Evolutionary conservation across 306 rosid species (phyloP).

Genomic region (Senna siamea): DNA sequence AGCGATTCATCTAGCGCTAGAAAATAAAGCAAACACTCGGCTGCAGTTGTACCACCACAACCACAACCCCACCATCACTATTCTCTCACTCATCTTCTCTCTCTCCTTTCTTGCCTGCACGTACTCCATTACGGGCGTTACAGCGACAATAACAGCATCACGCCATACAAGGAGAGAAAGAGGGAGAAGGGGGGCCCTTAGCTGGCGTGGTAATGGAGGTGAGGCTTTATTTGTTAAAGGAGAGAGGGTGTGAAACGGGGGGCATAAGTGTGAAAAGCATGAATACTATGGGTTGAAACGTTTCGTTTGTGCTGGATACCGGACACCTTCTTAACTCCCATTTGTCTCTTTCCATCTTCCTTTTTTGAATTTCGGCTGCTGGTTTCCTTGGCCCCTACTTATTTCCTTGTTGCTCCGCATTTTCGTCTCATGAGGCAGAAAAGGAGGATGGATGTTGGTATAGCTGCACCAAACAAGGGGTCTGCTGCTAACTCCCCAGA

Average conservation of each 20-base stretch:
- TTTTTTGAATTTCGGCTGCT: neutral
- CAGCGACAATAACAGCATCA: constrained; percentile 3
- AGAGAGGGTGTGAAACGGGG: constrained; percentile 13
- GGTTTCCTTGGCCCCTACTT: neutral
- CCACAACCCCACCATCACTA: neutral
- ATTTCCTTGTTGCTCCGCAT: neutral
- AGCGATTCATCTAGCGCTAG: constrained; percentile 1
- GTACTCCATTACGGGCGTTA: constrained; percentile 26
- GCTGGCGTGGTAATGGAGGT: constrained; percentile 37
- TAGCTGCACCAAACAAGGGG: neutral
- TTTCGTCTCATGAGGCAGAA: constrained; percentile 22
- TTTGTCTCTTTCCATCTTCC: constrained; percentile 14
- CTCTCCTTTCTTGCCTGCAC: constrained; percentile 9
- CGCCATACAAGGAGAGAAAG: too few relatives aligned
- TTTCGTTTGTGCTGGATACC: constrained; percentile 18
- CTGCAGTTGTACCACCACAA: constrained; percentile 35
- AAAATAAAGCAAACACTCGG: constrained; percentile 18
- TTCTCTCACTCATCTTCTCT: too few relatives aligned
- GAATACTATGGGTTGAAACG: constrained; percentile 23
- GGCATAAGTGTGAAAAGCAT: constrained; percentile 29
- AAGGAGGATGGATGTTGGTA: constrained; percentile 29
- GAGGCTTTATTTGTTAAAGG: constrained; percentile 1
- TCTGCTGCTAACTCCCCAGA: neutral
- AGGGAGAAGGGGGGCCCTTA: constrained; percentile 11
- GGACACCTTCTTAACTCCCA: constrained; percentile 27